phyloP scores from a whole-genome alignment of 306 rosid genomes.

The Elaeagnus macrophylla region DNA sequence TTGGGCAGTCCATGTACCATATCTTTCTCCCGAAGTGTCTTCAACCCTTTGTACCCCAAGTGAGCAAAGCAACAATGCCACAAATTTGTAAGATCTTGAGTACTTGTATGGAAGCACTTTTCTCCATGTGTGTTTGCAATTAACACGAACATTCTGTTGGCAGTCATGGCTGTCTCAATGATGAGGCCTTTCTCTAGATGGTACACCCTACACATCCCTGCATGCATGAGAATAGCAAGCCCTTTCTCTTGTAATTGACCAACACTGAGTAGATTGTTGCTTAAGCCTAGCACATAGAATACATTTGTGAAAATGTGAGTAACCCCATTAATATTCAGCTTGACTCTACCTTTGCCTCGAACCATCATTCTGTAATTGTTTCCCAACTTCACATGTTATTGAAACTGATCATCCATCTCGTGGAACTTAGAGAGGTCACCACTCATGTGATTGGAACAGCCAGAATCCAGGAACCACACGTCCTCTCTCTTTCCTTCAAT shows the following conservation, averaged over 20 bases:
- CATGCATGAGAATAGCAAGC: not conserved
- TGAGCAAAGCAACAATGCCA: too few relatives aligned
- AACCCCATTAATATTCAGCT: not conserved
- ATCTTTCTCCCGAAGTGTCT: too few relatives aligned
- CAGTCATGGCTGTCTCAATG: not conserved
- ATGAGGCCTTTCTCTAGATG: not conserved
- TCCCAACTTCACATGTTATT: not conserved
- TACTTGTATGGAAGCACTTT: too few relatives aligned
- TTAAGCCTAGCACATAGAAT: not conserved
- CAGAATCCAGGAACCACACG: not conserved
- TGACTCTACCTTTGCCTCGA: not conserved
- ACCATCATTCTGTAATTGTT: not conserved
- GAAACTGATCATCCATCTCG: not conserved
- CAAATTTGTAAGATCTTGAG: too few relatives aligned
- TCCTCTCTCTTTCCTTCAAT: not conserved
- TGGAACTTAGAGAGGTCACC: not conserved
- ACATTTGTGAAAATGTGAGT: not conserved
- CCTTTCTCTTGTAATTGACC: not conserved
- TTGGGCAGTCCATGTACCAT: not conserved
- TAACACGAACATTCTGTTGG: not conserved
- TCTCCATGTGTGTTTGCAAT: not conserved
- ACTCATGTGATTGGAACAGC: too few relatives aligned
- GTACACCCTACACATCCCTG: not conserved
- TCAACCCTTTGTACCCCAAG: too few relatives aligned
- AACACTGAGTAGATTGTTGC: not conserved